Evolutionary conservation across 2,329 filamentous ascomycete species (phyloP).

Genomic region (Chaetoscypha palmicola): DNA sequence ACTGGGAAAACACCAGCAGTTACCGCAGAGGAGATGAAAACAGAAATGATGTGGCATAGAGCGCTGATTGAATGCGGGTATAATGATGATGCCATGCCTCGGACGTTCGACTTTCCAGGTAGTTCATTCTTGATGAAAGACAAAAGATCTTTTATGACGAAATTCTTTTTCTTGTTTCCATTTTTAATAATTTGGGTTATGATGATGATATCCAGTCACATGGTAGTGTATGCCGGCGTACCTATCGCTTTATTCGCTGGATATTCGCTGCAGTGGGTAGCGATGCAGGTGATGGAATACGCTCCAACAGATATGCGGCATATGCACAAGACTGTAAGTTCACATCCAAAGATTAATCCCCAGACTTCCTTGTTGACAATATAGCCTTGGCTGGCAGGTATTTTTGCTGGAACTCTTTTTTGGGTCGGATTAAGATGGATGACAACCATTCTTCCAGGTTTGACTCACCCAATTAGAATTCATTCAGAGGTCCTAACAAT

Average conservation of each 20-base stretch:
- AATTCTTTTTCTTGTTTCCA: constrained; percentile 87
- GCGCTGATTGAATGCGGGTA: constrained; percentile 81
- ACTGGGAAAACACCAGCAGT: constrained; percentile 84
- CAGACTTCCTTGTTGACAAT: too few species aligned
- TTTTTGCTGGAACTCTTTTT: constrained; percentile 83
- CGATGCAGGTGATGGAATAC: constrained; percentile 70
- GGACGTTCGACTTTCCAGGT: constrained; percentile 62
- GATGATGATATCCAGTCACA: constrained; percentile 63
- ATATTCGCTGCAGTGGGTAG: constrained; percentile 69
- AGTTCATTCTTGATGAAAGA: constrained; percentile 70
- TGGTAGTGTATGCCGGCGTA: constrained; percentile 69
- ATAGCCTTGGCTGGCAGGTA: constrained; percentile 87
- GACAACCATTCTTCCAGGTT: constrained; percentile 65
- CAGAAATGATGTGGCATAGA: constrained; percentile 70
- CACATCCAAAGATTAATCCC: constrained; percentile 5
- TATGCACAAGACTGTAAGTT: constrained; percentile 75
- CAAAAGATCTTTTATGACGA: constrained; percentile 67
- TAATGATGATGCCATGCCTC: constrained; percentile 66
- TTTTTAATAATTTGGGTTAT: constrained; percentile 67
- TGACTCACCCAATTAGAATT: constrained; percentile 27
- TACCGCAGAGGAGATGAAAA: constrained; percentile 88
- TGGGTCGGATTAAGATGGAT: constrained; percentile 73
- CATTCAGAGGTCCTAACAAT: constrained; percentile 29
- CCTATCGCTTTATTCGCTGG: constrained; percentile 60
- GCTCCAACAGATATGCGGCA: constrained; percentile 83